A percentile compares a stretch with the other conserved stretches of the same genome.
Evolutionary conservation across 2,329 filamentous ascomycete species (phyloP).

Genomic region (Aspergillus sp.): DNA sequence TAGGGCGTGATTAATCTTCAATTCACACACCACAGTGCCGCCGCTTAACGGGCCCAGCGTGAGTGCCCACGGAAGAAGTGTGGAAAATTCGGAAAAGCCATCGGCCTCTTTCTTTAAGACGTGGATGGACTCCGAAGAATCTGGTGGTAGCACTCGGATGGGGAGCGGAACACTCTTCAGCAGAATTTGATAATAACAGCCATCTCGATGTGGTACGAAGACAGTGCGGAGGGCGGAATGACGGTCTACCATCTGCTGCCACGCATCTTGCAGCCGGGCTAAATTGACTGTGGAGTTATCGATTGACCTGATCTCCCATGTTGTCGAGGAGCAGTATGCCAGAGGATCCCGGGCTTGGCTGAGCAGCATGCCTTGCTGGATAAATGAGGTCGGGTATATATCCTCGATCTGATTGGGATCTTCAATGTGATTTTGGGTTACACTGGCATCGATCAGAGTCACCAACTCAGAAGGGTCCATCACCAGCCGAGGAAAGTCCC

Average conservation of each 20-base stretch:
- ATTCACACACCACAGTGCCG: constrained; percentile 11
- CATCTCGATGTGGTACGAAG: too few species aligned
- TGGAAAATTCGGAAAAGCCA: too few species aligned
- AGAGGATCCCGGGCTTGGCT: not conserved
- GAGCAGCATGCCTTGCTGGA: constrained; percentile 29
- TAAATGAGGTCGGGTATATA: constrained; percentile 30
- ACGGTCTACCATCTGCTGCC: constrained; percentile 1
- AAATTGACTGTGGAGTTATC: not conserved
- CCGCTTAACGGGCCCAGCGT: not conserved
- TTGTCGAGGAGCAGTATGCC: not conserved
- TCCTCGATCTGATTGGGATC: constrained; percentile 33
- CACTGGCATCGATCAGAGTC: too few species aligned
- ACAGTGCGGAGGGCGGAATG: constrained; percentile 1
- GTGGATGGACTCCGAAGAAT: too few species aligned
- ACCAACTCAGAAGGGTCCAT: too few species aligned
- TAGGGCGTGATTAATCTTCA: constrained; percentile 36
- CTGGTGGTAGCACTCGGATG: too few species aligned
- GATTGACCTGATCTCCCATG: not conserved
- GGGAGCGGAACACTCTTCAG: too few species aligned
- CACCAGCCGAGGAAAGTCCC: too few species aligned
- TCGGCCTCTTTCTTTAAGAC: too few species aligned
- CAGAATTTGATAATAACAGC: too few species aligned
- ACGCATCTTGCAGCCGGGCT: not conserved
- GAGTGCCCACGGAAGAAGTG: too few species aligned
- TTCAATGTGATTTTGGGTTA: too few species aligned